phyloP scores from a whole-genome alignment of 371 early-diverging fungal species.

The Dichotomocladium elegans region DNA sequence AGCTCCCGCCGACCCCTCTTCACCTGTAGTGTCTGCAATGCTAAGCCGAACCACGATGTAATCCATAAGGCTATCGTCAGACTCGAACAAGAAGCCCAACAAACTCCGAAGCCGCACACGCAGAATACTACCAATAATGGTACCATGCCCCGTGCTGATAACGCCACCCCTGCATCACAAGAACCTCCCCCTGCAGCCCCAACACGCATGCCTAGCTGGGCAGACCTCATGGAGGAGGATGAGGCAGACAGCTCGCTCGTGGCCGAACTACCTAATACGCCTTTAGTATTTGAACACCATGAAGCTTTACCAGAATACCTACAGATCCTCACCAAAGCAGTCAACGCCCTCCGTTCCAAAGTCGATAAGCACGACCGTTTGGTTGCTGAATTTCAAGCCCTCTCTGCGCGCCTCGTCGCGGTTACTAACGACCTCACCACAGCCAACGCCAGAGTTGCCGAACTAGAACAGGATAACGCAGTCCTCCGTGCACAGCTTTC shows the following conservation, averaged over 20 bases:
- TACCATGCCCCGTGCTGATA: no score
- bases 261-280: no score
- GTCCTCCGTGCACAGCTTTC: no score
- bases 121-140: no score
- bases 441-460: no score
- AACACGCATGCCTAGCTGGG: no score
- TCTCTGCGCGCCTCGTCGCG: background rate
- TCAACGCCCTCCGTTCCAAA: background rate
- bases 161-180: background rate
- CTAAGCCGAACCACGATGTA: background rate
- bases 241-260: no score
- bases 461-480: no score
- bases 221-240: no score
- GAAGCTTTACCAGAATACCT: background rate
- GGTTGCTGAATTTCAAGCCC: background rate
- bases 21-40: background rate
- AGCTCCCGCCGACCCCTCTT: background rate
- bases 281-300: background rate
- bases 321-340: background rate
- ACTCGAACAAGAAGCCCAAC: background rate
- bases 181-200: background rate
- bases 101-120: no score
- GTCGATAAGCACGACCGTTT: background rate
- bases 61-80: background rate
- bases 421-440: no score